Evolutionary conservation across 1,284 basidiomycete species (phyloP).

Genomic region (Puccinia triticina): DNA sequence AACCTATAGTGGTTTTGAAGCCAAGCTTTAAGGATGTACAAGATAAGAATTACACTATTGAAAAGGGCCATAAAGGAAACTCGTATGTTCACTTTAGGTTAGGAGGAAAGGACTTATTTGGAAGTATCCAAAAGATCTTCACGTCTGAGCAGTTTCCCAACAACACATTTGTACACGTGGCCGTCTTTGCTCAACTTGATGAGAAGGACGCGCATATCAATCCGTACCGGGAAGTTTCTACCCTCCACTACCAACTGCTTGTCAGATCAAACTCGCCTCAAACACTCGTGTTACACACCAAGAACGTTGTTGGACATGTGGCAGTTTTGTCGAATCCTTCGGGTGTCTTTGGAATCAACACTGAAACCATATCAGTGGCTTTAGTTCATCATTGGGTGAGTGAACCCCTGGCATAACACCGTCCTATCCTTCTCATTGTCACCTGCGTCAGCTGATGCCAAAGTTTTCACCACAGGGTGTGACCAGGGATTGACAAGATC

Average conservation of each 20-base stretch:
- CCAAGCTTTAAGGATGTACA: slow-evolving; percentile 6
- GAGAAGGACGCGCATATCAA: not conserved
- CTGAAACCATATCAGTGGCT: not conserved
- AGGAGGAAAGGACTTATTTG: slow-evolving; percentile 13
- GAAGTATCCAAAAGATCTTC: slow-evolving; percentile 15
- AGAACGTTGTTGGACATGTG: not conserved
- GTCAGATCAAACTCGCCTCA: not conserved
- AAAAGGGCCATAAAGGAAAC: slow-evolving; percentile 8
- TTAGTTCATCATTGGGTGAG: slow-evolving; percentile 17
- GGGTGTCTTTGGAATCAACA: not conserved
- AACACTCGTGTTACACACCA: not conserved
- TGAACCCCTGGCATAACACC: not conserved
- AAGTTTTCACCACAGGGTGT: too few species aligned
- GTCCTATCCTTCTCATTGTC: not conserved
- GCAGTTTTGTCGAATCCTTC: slow-evolving; percentile 2
- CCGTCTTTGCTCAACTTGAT: not conserved
- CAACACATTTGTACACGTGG: not conserved
- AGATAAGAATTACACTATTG: slow-evolving; percentile 3
- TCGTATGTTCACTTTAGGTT: slow-evolving; percentile 2
- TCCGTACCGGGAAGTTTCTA: not conserved
- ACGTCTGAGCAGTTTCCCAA: not conserved
- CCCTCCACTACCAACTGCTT: slow-evolving; percentile 5
- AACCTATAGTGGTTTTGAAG: not conserved
- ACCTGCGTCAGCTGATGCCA: too few species aligned
- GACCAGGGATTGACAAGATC: too few species aligned